phyloP scores from a whole-genome alignment of 108 stramenopile genomes.

The Stephanodiscus triporus region DNA sequence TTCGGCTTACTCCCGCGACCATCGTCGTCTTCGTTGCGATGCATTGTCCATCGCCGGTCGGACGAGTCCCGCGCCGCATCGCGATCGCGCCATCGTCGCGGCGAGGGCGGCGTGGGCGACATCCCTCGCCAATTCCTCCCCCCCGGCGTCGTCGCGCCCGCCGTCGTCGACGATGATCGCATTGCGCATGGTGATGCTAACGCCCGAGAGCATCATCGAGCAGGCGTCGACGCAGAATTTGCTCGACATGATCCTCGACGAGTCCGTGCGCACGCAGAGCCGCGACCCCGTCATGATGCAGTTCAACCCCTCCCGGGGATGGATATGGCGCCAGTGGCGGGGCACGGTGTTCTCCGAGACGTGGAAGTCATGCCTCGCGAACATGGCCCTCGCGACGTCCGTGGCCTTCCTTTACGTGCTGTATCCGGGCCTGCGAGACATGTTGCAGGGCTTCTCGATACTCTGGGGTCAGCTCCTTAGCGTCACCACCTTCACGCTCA shows the following conservation, averaged over 20 bases:
- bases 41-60: background rate
- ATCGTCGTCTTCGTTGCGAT: background rate
- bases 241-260: conserved; percentile 84
- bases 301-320: conserved; percentile 82
- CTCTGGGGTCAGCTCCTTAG: conserved; percentile 85
- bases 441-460: conserved; percentile 65
- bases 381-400: conserved; percentile 67
- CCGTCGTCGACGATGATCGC: conserved; percentile 27
- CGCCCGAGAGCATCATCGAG: conserved; percentile 86
- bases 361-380: conserved; percentile 70
- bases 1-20: background rate
- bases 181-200: conserved; percentile 78
- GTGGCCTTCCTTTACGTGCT: conserved; percentile 52
- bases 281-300: conserved; percentile 86
- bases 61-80: too few species aligned
- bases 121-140: conserved; percentile 10
- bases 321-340: conserved; percentile 89
- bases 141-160: background rate
- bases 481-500: conserved; percentile 89
- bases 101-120: conserved; percentile 12
- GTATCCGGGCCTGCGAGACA: conserved; percentile 52
- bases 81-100: background rate
- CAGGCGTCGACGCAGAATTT: conserved; percentile 87
- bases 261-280: conserved; percentile 75
- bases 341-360: conserved; percentile 89